Evolutionary conservation across 129 eudicot species (phyloP).

Genomic region (Helianthus annuus): HanXRQr2.0-SUNRISE NC_035433.2:134439873-134440372

Average conservation of each 20-base stretch:
- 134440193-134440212: slow-evolving; percentile 42
- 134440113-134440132: slow-evolving; percentile 48
- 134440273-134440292: slow-evolving; percentile 50
- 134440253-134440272: slow-evolving; percentile 61
- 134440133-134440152: slow-evolving; percentile 52
- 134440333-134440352: neutral
- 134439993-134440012: slow-evolving; percentile 25
- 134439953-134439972: slow-evolving; percentile 54
- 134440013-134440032: neutral
- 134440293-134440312: neutral
- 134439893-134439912: slow-evolving; percentile 69
- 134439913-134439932: slow-evolving; percentile 56
- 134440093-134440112: slow-evolving; percentile 41
- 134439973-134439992: slow-evolving; percentile 13
- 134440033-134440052: neutral
- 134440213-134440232: slow-evolving; percentile 54
- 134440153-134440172: slow-evolving; percentile 60
- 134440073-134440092: slow-evolving; percentile 59
- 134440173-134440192: slow-evolving; percentile 50
- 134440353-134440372: slow-evolving; percentile 98
- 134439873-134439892: slow-evolving; percentile 89
- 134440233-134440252: slow-evolving; percentile 61
- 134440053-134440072: slow-evolving; percentile 55
- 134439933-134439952: slow-evolving; percentile 45
- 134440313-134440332: slow-evolving; percentile 5